A percentile compares a stretch with the other conserved stretches of the same genome.
These are phyloP conservation scores for Calonectria ilicicola DNA, from an alignment of 2,329 filamentous ascomycete genomes.

Conservation along the genomic window DNA sequence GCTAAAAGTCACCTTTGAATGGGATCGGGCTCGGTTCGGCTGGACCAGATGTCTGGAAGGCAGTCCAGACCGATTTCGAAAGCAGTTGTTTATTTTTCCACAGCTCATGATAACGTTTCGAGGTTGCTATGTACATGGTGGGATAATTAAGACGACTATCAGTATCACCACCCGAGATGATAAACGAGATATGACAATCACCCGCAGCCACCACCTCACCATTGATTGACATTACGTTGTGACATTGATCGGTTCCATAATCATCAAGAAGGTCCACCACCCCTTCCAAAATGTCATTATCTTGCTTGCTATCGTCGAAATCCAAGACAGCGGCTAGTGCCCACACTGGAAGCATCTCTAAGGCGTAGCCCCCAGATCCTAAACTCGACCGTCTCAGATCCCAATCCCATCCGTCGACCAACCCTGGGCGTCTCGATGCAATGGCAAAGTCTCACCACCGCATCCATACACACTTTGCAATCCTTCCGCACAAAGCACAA, in stretches of 20 bases:
- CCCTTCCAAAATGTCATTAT: neutral
- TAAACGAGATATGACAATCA: conserved; percentile 17
- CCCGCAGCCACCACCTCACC: neutral
- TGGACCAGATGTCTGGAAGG: conserved; percentile 10
- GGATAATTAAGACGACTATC: neutral
- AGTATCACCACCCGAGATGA: neutral
- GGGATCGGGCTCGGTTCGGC: conserved; percentile 11
- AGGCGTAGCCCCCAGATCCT: conserved; percentile 20
- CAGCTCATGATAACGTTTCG: conserved; percentile 24
- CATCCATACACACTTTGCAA: conserved; percentile 14
- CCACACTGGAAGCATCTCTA: conserved; percentile 12
- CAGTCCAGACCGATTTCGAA: neutral
- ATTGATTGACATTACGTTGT: conserved; percentile 24
- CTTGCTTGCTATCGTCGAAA: conserved; percentile 8
- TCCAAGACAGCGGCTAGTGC: conserved; percentile 7
- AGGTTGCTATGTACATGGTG: neutral
- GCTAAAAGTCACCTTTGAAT: conserved; percentile 24
- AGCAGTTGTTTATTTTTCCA: neutral
- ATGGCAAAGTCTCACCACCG: conserved; percentile 32
- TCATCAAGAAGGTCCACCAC: conserved; percentile 21
- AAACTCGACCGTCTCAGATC: conserved; percentile 18
- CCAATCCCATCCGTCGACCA: conserved; percentile 11
- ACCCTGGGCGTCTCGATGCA: conserved; percentile 13
- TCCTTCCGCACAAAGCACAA: conserved; percentile 9
- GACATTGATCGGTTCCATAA: conserved; percentile 16